Base-by-base conservation (phyloP, 1,284 basidiomycete genomes). In the Coniferiporia sulphurascens region DNA sequence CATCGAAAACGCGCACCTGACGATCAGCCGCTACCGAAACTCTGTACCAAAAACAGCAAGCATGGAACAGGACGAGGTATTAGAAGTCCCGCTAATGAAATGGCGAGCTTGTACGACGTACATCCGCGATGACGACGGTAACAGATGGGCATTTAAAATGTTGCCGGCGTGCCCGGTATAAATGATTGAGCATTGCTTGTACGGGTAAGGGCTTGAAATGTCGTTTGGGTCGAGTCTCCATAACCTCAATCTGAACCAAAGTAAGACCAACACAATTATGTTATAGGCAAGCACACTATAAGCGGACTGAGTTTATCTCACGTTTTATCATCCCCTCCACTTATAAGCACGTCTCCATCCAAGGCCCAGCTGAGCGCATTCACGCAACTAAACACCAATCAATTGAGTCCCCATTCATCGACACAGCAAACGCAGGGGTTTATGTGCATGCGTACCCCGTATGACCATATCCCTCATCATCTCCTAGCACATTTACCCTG, bases 131-230 rank as follows among this genome's bases (percentile, higher is more conserved):
- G 87, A 87, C 66, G 84, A 76, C 0, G 93, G 93, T 1, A 96
- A 77, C 79, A 91, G 90, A 56, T 91, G 86, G 1, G 85, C 85
- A 60, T 86, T 88, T 76, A 98, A 98, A 61, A 98, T 94, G 69
- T 97, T 97, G 15, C 81, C 84, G 32, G 76, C 79, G 73, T 98
- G 95, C 1, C 91, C 92, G 0, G 91, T 94, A 12, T 79, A 69
- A 60, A 94, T 86, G 61, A 83, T 82, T 44, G 76, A 76, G 61
- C 76, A 81, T 70, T 81, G 88, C 58, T 72, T 76, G 71, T 81
- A 91, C 55, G 84, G 89, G 71, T 75, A 88, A 65, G 71, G 79
- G 62, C 64, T 61, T 10, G 67, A 63, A 6, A 68, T 64, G 41
- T 76, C 68, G 17, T 66, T 67, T n/a, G 70, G 66, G 60, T 82